These are phyloP conservation scores for Gamarada debralockiae DNA, from an alignment of 495 filamentous ascomycete genomes.

Conservation along the genomic window DNA sequence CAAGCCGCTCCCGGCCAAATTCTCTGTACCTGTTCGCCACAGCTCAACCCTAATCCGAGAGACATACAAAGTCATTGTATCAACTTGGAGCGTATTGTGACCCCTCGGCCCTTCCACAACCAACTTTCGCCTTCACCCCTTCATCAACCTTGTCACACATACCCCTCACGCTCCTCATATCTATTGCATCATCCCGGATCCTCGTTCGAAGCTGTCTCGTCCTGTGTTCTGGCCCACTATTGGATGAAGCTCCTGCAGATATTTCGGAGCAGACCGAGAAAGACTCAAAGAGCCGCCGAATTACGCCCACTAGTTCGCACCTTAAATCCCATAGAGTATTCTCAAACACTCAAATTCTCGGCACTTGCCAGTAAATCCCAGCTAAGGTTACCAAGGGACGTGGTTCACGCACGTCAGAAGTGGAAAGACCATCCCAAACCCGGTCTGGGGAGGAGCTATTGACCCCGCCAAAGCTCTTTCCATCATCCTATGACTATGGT, in stretches of 20 bases:
- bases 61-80: not conserved
- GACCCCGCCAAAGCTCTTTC: slow-evolving; percentile 8
- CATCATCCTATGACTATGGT: slow-evolving; percentile 1
- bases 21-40: not conserved
- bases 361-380: slow-evolving; percentile 7
- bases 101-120: too few species aligned
- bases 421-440: slow-evolving; percentile 3
- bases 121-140: not conserved
- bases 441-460: slow-evolving; percentile 3
- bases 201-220: not conserved
- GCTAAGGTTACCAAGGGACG: not conserved
- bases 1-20: slow-evolving; percentile 2
- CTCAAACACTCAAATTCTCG: slow-evolving; percentile 3
- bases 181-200: slow-evolving; percentile 10
- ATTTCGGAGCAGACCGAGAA: slow-evolving; percentile 13
- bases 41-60: slow-evolving; percentile 11
- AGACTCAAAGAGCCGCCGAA: slow-evolving; percentile 2
- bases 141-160: slow-evolving; percentile 11
- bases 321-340: not conserved
- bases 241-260: slow-evolving; percentile 7
- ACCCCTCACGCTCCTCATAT: too few species aligned
- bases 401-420: not conserved
- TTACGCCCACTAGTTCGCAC: slow-evolving; percentile 4
- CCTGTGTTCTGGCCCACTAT: not conserved
- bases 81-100: not conserved